Conservation (phyloP, 1,139 yeast genomes). For the Sugiyamaella neomexicana region DNA sequence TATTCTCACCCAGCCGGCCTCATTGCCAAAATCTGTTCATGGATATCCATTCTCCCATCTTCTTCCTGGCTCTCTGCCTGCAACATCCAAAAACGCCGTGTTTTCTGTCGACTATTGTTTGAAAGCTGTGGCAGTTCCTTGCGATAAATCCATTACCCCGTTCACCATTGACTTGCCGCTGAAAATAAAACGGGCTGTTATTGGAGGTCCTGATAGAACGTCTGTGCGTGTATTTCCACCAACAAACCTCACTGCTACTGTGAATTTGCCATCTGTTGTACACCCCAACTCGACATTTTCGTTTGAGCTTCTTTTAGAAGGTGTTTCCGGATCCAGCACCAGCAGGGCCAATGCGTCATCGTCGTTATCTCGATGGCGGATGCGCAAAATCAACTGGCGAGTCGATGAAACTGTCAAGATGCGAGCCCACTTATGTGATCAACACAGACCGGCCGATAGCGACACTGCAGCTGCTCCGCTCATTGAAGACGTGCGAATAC, state of each 20-base stretch:
- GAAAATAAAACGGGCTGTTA: constrained; percentile 71
- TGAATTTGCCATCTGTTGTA: constrained; percentile 82
- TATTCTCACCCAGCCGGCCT: constrained; percentile 58
- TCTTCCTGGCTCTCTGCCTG: constrained; percentile 87
- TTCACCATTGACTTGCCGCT: constrained; percentile 61
- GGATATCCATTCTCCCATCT: constrained; percentile 94
- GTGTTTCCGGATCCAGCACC: constrained; percentile 48
- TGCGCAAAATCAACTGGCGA: constrained; percentile 87
- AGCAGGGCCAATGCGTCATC: background rate
- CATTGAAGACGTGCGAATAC: constrained; percentile 69
- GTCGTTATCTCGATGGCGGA: constrained; percentile 75
- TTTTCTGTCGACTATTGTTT: constrained; percentile 69
- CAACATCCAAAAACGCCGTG: constrained; percentile 60
- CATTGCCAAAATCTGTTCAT: constrained; percentile 63
- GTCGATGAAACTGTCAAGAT: constrained; percentile 79
- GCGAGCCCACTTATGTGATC: constrained; percentile 5
- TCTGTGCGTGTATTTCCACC: constrained; percentile 94
- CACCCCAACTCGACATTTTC: constrained; percentile 87
- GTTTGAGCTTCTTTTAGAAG: constrained; percentile 77
- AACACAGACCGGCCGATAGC: background rate
- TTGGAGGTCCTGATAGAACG: constrained; percentile 81
- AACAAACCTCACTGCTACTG: constrained; percentile 82
- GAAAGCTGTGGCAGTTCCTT: constrained; percentile 59
- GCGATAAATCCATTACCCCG: constrained; percentile 33
- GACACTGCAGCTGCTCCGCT: constrained; percentile 40